Evolutionary conservation across 805 yeast genomes (phyloP).

Genomic region (Starmerella davenportii): DNA sequence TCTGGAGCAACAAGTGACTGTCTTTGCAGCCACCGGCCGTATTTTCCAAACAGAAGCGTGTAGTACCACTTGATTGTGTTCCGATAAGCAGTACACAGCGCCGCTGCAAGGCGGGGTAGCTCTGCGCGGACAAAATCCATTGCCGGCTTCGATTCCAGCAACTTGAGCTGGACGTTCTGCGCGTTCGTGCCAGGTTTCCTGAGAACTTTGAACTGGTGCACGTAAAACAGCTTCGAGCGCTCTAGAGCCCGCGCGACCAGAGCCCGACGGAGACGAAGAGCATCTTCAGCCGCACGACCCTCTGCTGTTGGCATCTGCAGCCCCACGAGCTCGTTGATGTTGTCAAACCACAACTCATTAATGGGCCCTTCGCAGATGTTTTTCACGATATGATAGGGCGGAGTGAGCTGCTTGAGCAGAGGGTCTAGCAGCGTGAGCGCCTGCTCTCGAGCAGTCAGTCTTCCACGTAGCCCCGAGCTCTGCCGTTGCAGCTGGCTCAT

Average conservation of each 20-base stretch:
- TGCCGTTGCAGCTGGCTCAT: conserved; percentile 41
- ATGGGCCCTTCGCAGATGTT: conserved; percentile 40
- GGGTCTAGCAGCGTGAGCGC: conserved; percentile 46
- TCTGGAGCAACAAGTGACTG: conserved; percentile 9
- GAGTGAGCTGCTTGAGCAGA: conserved; percentile 51
- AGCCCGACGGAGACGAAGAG: conserved; percentile 20
- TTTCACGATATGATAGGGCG: conserved; percentile 53
- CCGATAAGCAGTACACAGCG: conserved; percentile 61
- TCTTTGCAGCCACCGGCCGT: conserved; percentile 16
- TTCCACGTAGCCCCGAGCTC: conserved; percentile 31
- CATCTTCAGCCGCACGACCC: conserved; percentile 2
- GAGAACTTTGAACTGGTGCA: conserved; percentile 45
- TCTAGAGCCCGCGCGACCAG: conserved; percentile 50
- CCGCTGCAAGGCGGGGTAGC: conserved; percentile 46
- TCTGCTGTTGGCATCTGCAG: background rate
- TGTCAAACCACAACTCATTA: conserved; percentile 37
- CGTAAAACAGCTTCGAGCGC: conserved; percentile 52
- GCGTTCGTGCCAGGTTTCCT: conserved; percentile 51
- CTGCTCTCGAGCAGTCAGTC: conserved; percentile 31
- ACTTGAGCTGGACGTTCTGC: conserved; percentile 50
- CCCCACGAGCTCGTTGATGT: background rate
- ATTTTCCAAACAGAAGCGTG: conserved; percentile 43
- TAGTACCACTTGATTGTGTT: conserved; percentile 93
- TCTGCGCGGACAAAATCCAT: conserved; percentile 38
- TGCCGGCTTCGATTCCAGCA: conserved; percentile 45